Percentiles rank a stretch among this genome's conserved stretches.
phyloP scores from a whole-genome alignment of 495 filamentous ascomycete species.

The Talaromyces stipitatus region DNA sequence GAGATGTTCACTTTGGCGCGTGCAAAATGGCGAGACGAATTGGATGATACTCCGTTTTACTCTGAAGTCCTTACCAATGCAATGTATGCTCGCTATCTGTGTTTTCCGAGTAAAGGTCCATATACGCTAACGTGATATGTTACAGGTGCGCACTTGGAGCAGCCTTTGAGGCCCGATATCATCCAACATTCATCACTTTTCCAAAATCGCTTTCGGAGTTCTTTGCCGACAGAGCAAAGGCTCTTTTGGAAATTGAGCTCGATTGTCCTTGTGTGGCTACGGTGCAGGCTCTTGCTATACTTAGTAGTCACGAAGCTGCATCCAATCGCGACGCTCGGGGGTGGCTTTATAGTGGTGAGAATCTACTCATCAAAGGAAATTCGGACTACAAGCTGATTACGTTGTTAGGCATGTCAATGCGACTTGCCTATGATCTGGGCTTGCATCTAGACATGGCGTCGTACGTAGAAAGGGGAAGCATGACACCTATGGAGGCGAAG shows the following conservation, averaged over 20 bases:
- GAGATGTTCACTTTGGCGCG: constrained; percentile 39
- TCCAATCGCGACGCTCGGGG: constrained; percentile 43
- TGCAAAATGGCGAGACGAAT: constrained; percentile 32
- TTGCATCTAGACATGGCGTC: constrained; percentile 41
- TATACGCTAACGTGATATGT: background rate
- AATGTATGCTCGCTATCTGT: constrained; percentile 26
- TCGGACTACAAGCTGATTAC: constrained; percentile 6
- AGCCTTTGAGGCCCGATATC: constrained; percentile 39
- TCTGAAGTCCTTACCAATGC: constrained; percentile 43
- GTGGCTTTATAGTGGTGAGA: constrained; percentile 43
- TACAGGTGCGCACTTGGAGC: constrained; percentile 40
- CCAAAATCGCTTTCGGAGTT: constrained; percentile 41
- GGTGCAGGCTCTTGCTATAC: constrained; percentile 39
- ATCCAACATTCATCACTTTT: constrained; percentile 39
- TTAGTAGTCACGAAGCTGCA: constrained; percentile 40
- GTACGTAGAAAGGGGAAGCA: constrained; percentile 36
- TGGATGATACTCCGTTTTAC: constrained; percentile 39
- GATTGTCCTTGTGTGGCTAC: constrained; percentile 44
- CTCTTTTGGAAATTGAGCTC: constrained; percentile 40
- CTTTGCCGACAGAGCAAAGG: constrained; percentile 42
- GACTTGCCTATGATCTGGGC: constrained; percentile 42
- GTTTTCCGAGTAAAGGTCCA: no score
- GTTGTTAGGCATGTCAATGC: constrained; percentile 39
- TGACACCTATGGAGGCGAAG: constrained; percentile 35
- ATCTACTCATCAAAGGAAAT: background rate